Percentiles rank a stretch among this genome's conserved stretches.
phyloP scores from a whole-genome alignment of 371 early-diverging fungal species.

The Zychaea mexicana region DNA sequence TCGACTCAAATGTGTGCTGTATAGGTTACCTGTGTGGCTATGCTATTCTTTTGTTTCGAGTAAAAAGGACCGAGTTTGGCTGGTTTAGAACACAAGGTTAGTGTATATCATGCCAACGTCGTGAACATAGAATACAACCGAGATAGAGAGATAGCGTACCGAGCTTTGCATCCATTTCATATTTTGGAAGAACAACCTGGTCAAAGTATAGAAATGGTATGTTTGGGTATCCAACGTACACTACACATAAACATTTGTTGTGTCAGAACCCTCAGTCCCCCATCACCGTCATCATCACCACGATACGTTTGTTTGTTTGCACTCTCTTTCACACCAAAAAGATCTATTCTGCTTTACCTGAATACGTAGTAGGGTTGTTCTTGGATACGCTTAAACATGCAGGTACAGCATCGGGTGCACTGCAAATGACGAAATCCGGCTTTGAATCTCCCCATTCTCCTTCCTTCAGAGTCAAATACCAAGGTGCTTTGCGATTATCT shows the following conservation, averaged over 20 bases:
- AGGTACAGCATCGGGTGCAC: conserved; percentile 38
- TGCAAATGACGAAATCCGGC: conserved; percentile 40
- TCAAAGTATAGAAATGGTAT: conserved; percentile 50
- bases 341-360: not conserved
- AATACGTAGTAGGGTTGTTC: not conserved
- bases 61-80: conserved; percentile 41
- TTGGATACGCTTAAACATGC: conserved; percentile 27
- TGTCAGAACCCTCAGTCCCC: no score
- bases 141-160: no score
- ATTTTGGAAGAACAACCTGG: conserved; percentile 44
- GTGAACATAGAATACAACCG: no score
- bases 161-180: conserved; percentile 47
- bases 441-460: conserved; percentile 7
- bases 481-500: conserved; percentile 18
- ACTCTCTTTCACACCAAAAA: no score
- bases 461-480: conserved; percentile 27
- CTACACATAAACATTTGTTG: conserved; percentile 11
- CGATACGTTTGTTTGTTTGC: no score
- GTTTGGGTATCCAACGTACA: conserved; percentile 44
- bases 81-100: conserved; percentile 3
- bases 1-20: not conserved
- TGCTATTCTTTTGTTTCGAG: conserved; percentile 46
- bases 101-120: no score
- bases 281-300: no score
- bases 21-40: conserved; percentile 23